Evolutionary conservation across 345 rosid genomes (phyloP).

Genomic region (Citrus sp.): DNA sequence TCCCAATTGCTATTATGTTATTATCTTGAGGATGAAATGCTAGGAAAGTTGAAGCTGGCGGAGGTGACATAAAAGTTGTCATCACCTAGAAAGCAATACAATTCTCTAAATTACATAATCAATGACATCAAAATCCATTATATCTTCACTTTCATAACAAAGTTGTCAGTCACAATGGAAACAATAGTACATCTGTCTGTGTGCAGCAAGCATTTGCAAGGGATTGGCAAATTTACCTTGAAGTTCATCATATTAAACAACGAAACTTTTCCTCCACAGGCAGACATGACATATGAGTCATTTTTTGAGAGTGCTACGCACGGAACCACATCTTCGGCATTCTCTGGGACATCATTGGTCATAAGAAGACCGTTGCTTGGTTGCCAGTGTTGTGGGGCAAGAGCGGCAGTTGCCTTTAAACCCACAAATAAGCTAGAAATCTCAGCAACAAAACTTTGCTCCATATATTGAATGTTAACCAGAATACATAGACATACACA

Average conservation of each 20-base stretch:
- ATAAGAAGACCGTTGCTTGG: constrained; percentile 31
- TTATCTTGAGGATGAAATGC: constrained; percentile 60
- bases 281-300: constrained; percentile 61
- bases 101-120: not conserved
- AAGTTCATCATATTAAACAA: constrained; percentile 62
- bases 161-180: not conserved
- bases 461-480: not conserved
- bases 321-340: constrained; percentile 40
- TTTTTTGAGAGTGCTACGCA: constrained; percentile 58
- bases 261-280: constrained; percentile 53
- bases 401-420: constrained; percentile 25
- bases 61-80: constrained; percentile 60
- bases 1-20: constrained; percentile 55
- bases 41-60: constrained; percentile 53
- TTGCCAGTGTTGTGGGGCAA: constrained; percentile 30
- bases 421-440: not conserved
- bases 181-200: not conserved
- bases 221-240: constrained; percentile 28
- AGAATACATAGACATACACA: not conserved
- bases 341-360: constrained; percentile 30
- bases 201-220: not conserved
- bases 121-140: not conserved
- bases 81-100: constrained; percentile 38
- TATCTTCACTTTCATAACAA: constrained; percentile 5
- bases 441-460: not conserved